Evolutionary conservation across 2,329 filamentous ascomycete species (phyloP).

Genomic region (Penicillium brasilianum): DNA sequence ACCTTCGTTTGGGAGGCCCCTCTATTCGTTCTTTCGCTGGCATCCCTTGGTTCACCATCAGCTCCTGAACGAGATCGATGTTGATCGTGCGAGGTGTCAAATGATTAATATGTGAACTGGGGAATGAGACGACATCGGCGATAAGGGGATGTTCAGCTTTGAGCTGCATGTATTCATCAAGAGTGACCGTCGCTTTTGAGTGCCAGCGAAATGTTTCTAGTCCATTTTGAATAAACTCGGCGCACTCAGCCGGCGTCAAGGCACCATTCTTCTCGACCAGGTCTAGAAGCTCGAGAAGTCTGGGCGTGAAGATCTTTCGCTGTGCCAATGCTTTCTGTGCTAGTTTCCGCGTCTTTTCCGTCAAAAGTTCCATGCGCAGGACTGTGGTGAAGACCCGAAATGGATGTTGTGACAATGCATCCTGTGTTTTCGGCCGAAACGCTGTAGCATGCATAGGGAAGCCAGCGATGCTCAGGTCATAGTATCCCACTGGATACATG

Average conservation of each 20-base stretch:
- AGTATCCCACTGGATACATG: constrained; percentile 59
- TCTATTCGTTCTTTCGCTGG: constrained; percentile 57
- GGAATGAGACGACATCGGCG: constrained; percentile 54
- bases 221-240: constrained; percentile 50
- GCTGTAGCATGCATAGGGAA: constrained; percentile 60
- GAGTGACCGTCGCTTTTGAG: constrained; percentile 45
- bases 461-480: constrained; percentile 54
- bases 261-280: constrained; percentile 37
- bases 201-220: constrained; percentile 58
- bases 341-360: constrained; percentile 37
- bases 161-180: constrained; percentile 51
- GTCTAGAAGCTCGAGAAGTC: constrained; percentile 46
- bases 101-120: constrained; percentile 59
- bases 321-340: constrained; percentile 42
- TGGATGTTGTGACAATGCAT: constrained; percentile 49
- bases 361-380: constrained; percentile 51
- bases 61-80: constrained; percentile 52
- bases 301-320: constrained; percentile 51
- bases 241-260: constrained; percentile 39
- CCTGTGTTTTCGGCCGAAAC: constrained; percentile 50
- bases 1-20: constrained; percentile 53
- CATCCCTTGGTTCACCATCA: constrained; percentile 51
- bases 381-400: constrained; percentile 54
- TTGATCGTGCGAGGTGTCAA: constrained; percentile 59
- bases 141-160: constrained; percentile 54